Evolutionary conservation across 768 basidiomycete genomes (phyloP).

Genomic region (Tricholoma bakamatsutake): DNA sequence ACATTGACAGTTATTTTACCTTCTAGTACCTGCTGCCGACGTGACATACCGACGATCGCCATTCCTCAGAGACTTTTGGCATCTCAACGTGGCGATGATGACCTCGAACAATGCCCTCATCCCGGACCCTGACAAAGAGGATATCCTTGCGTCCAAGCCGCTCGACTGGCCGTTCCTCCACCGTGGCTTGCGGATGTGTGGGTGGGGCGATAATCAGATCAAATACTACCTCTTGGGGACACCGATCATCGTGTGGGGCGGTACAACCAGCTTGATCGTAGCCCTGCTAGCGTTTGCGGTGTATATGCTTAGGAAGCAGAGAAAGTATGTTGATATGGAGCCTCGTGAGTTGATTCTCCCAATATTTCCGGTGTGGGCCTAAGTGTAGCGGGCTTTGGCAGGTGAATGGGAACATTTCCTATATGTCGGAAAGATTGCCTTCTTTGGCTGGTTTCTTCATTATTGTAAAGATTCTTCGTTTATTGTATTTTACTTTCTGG

Average conservation of each 20-base stretch:
- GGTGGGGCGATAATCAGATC: conserved; percentile 80
- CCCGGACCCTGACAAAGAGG: conserved; percentile 97
- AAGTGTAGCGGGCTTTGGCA: conserved; percentile 18
- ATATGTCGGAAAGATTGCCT: conserved; percentile 87
- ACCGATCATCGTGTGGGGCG: conserved; percentile 91
- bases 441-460: conserved; percentile 90
- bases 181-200: conserved; percentile 93
- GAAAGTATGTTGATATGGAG: conserved; percentile 90
- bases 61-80: conserved; percentile 96
- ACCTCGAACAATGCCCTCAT: conserved; percentile 98
- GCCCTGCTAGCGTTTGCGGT: conserved; percentile 47
- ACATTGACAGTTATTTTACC: neutral
- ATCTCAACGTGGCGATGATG: conserved; percentile 99
- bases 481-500: neutral
- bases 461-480: conserved; percentile 49
- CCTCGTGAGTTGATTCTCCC: conserved; percentile 47
- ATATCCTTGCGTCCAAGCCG: conserved; percentile 91
- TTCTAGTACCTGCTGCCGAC: conserved; percentile 74
- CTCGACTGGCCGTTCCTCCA: conserved; percentile 91
- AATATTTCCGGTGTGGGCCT: neutral
- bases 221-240: conserved; percentile 95
- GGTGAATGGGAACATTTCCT: conserved; percentile 94
- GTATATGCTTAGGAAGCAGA: conserved; percentile 79
- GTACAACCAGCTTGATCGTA: conserved; percentile 57
- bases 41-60: conserved; percentile 83